Evolutionary conservation across 176 grass and related monocot genomes (phyloP), one percentile per base, ranked within the genome.

Genomic region (Phoenix dactylifera): DNA sequence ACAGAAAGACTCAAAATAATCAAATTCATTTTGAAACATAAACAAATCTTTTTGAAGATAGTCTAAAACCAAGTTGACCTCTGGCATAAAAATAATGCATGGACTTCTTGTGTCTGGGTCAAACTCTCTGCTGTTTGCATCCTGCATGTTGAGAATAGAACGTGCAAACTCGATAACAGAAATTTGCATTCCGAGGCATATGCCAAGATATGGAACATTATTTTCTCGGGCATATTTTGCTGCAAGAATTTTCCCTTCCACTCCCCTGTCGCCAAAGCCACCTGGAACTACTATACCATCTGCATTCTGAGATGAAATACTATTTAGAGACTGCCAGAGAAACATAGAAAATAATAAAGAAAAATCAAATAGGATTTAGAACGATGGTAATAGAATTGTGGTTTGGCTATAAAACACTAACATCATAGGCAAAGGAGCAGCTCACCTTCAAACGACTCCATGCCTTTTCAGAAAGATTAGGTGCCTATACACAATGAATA

Each of bases 381-480:
- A 44, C 12, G 35, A 44, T 12, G 12, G 10, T 12, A 3, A 12
- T 9, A 44, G 35, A 9, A 12, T 44, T 44, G 35, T 14, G 7
- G 9, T 44, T 44, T 14, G 35, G 35, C 1, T 44, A 9, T 44
- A 44, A 44, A 44, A 44, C 7, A 10, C 10, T 44, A 14, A 3
- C 10, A 44, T 9, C 35, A 44, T 44, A 14, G 35, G 26, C 15
- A 69, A 48, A 24, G 26, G 50, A 57, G 1, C 17, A 59, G 22
- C 60, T 68, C 28, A 82, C 79, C 79, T 76, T 79, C 60, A 87
- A 66, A 17, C 79, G 30, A 63, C 58, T 69, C 85, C 75, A 83
- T 64, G 85, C 85, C 60, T 82, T 83, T 63, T 83, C 66, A 65
- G 76, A 65, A 53, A 76, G 67, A 55, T 76, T 54, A 65, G 80